Evolutionary conservation across 176 grass and related monocot species (phyloP).

Genomic region (Chloris gayana): DNA sequence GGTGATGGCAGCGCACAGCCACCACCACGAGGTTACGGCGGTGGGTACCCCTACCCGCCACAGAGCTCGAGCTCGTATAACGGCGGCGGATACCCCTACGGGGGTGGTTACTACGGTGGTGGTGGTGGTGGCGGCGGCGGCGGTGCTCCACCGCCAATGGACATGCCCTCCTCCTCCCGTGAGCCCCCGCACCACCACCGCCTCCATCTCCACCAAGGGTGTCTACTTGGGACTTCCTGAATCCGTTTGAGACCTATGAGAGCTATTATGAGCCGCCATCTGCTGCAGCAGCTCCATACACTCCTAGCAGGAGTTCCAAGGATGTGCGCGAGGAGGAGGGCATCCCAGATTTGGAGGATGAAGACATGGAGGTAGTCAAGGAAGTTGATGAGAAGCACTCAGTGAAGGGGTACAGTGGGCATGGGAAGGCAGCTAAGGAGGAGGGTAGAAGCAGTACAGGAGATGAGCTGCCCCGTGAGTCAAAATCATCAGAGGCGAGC

Average conservation of each 20-base stretch:
- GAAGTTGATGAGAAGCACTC: conserved; percentile 65
- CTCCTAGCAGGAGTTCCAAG: conserved; percentile 78
- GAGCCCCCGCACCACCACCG: conserved; percentile 45
- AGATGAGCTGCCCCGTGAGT: conserved; percentile 62
- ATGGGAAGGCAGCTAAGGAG: conserved; percentile 62
- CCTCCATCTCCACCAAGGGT: conserved; percentile 84
- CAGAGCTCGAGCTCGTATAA: conserved; percentile 58
- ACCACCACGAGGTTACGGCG: conserved; percentile 37
- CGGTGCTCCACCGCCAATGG: conserved; percentile 36
- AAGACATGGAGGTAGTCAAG: conserved; percentile 85
- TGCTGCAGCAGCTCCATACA: conserved; percentile 50
- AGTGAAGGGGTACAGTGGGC: conserved; percentile 43
- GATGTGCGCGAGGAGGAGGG: conserved; percentile 96
- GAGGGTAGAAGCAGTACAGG: conserved; percentile 44
- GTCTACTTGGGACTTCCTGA: conserved; percentile 95
- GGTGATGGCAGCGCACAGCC: conserved; percentile 32
- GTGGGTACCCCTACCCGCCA: conserved; percentile 51
- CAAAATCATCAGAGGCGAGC: conserved; percentile 53
- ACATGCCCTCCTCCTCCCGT: conserved; percentile 44
- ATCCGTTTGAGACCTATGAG: conserved; percentile 85
- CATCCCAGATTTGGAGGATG: conserved; percentile 95
- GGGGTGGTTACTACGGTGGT: conserved; percentile 55
- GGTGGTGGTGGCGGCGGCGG: conserved; percentile 41
- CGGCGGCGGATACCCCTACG: conserved; percentile 36
- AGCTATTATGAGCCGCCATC: conserved; percentile 64